These are phyloP conservation scores for Curvularia lunata DNA, from an alignment of 2,329 filamentous ascomycete genomes.

Conservation along the genomic window DNA sequence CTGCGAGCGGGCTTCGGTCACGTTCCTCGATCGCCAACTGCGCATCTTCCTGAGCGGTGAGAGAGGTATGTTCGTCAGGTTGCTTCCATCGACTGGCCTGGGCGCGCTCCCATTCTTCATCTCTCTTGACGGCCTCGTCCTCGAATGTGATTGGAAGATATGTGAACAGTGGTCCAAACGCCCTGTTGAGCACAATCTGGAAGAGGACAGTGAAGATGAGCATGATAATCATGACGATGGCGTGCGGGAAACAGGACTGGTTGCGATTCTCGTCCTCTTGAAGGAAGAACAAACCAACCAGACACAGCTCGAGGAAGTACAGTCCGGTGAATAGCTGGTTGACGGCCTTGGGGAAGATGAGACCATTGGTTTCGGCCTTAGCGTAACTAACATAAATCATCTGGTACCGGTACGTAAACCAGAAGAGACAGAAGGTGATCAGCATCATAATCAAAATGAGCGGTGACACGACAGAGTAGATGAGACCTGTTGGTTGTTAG, in stretches of 20 bases:
- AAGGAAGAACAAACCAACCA: conserved; percentile 90
- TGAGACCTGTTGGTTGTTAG: conserved; percentile 58
- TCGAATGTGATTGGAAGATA: conserved; percentile 95
- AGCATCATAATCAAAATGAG: conserved; percentile 92
- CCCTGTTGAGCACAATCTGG: conserved; percentile 79
- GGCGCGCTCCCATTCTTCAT: conserved; percentile 83
- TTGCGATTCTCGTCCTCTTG: conserved; percentile 63
- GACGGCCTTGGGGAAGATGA: conserved; percentile 89
- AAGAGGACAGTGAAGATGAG: conserved; percentile 74
- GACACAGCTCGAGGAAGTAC: conserved; percentile 90
- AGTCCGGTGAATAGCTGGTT: conserved; percentile 95
- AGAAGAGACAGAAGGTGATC: conserved; percentile 88
- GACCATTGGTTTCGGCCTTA: conserved; percentile 86
- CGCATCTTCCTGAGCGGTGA: conserved; percentile 46
- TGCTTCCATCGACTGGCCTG: conserved; percentile 73
- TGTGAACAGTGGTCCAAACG: conserved; percentile 83
- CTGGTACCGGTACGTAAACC: conserved; percentile 95
- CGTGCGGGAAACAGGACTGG: conserved; percentile 74
- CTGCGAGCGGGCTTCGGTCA: conserved; percentile 29
- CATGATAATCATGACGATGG: conserved; percentile 81
- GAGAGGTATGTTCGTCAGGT: conserved; percentile 55
- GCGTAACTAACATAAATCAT: conserved; percentile 95
- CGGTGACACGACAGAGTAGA: conserved; percentile 88
- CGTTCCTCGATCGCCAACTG: conserved; percentile 39
- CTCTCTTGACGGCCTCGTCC: conserved; percentile 89